phyloP scores from a whole-genome alignment of 2,329 filamentous ascomycete genomes.

The Drechslerella stenobrocha region DNA sequence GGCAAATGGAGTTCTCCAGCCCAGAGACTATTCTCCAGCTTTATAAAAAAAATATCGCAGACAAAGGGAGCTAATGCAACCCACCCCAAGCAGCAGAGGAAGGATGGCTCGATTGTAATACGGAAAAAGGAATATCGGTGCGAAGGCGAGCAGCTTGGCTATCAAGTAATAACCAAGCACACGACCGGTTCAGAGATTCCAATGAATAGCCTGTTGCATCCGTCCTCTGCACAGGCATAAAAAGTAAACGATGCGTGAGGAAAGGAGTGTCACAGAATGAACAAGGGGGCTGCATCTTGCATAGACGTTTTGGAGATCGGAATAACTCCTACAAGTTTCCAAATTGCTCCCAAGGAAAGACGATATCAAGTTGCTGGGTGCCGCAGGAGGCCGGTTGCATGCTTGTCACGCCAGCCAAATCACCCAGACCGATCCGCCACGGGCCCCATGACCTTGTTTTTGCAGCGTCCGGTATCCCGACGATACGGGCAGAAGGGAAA shows the following conservation, averaged over 20 bases:
- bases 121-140: constrained; percentile 33
- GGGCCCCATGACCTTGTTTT: constrained; percentile 43
- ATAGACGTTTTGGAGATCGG: constrained; percentile 23
- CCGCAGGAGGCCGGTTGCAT: constrained; percentile 28
- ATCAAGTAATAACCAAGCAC: constrained; percentile 16
- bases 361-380: constrained; percentile 12
- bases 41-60: constrained; percentile 40
- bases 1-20: constrained; percentile 35
- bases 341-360: constrained; percentile 14
- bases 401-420: constrained; percentile 46
- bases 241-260: constrained; percentile 18
- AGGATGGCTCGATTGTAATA: constrained; percentile 32
- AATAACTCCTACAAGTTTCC: constrained; percentile 35
- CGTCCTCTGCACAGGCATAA: constrained; percentile 20
- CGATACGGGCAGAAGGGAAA: constrained; percentile 11
- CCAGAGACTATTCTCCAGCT: constrained; percentile 28
- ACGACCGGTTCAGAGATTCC: constrained; percentile 17
- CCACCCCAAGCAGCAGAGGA: constrained; percentile 1
- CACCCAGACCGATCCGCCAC: constrained; percentile 33
- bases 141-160: background rate
- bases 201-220: constrained; percentile 19
- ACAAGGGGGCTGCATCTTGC: constrained; percentile 33
- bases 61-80: constrained; percentile 16
- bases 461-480: constrained; percentile 36
- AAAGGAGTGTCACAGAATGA: constrained; percentile 38